Conservation (phyloP, 306 rosid species). For the Trifolium subterraneum region DNA sequence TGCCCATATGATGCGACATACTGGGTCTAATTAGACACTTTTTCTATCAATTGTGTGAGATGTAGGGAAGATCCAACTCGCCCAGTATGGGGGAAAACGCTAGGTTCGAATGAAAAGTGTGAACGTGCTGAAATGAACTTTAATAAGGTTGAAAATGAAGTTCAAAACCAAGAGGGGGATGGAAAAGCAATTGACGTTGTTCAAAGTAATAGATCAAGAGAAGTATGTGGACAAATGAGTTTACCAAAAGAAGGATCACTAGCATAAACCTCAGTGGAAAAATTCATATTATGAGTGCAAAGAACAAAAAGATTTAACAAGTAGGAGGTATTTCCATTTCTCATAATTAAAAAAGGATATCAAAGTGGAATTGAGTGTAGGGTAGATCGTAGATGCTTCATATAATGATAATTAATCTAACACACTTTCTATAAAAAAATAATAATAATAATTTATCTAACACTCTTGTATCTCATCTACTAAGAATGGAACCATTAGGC, state of each 20-base stretch:
- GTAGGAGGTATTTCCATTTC: neutral
- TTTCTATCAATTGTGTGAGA: neutral
- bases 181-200: neutral
- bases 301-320: neutral
- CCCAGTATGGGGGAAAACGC: neutral
- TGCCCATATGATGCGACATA: neutral
- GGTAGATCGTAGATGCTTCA: neutral
- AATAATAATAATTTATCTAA: neutral
- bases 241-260: neutral
- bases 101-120: neutral
- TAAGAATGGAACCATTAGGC: neutral
- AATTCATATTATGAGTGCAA: neutral
- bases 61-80: neutral
- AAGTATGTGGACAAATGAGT: neutral
- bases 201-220: neutral
- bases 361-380: neutral
- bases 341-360: neutral
- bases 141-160: neutral
- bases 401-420: neutral
- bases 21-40: neutral
- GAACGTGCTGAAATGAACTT: neutral
- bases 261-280: neutral
- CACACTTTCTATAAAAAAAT: too few relatives aligned
- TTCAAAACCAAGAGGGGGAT: neutral
- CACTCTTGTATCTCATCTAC: neutral